These are phyloP conservation scores for Candida ipomoeae DNA, from an alignment of 805 yeast species.

Conservation along the genomic window DNA sequence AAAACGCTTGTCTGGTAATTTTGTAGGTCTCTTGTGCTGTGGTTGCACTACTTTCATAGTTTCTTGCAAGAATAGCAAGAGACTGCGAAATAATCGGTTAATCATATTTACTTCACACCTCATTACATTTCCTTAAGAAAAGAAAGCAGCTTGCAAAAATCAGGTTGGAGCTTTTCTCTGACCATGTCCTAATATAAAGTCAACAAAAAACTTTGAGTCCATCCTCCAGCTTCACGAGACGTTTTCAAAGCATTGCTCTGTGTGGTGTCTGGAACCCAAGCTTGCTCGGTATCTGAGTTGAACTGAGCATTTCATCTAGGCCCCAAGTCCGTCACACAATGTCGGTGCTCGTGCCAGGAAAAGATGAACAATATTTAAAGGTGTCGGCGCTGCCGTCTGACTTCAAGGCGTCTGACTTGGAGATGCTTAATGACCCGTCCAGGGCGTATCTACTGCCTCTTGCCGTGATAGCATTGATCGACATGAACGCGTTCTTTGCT, in stretches of 20 bases:
- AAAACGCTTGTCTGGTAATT: background rate
- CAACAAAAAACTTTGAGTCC: background rate
- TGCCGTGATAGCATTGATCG: slow-evolving; percentile 79
- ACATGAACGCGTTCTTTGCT: slow-evolving; percentile 93
- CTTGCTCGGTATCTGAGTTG: background rate
- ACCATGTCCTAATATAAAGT: background rate
- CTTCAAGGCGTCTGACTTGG: slow-evolving; percentile 33
- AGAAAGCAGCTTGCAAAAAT: background rate
- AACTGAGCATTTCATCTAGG: background rate
- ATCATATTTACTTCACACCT: no score
- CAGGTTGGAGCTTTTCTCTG: background rate
- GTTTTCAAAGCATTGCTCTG: background rate
- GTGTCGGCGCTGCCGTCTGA: slow-evolving; percentile 3
- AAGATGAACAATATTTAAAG: background rate
- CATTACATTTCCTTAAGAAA: background rate
- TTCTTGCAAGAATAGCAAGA: background rate
- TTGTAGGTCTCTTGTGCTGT: background rate
- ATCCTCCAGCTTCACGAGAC: background rate
- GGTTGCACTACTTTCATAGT: background rate
- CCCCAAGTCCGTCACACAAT: background rate
- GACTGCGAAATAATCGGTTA: background rate
- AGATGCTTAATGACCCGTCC: slow-evolving; percentile 42
- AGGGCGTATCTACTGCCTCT: slow-evolving; percentile 62
- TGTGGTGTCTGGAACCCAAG: background rate
- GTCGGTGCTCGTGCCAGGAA: slow-evolving; percentile 6